A percentile compares a stretch with the other conserved stretches of the same genome.
phyloP scores from a whole-genome alignment of 495 filamentous ascomycete genomes.

The Jackrogersella multiformis region DNA sequence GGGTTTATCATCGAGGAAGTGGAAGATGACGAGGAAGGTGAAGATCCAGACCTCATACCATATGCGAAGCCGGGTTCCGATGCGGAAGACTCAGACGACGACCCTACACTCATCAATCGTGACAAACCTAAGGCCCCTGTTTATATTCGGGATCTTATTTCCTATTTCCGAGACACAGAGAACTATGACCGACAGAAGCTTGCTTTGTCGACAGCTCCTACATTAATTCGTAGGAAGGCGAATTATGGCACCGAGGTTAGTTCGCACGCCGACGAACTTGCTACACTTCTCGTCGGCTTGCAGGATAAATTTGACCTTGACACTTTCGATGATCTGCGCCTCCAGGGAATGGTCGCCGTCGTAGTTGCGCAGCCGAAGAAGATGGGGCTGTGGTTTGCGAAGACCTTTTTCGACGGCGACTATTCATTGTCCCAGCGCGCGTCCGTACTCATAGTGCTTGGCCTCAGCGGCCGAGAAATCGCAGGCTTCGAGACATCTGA shows the following conservation, averaged over 20 bases:
- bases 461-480: slow-evolving; percentile 85
- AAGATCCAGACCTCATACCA: slow-evolving; percentile 78
- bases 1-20: slow-evolving; percentile 76
- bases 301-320: slow-evolving; percentile 81
- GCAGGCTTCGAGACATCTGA: slow-evolving; percentile 78
- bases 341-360: slow-evolving; percentile 86
- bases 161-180: slow-evolving; percentile 80
- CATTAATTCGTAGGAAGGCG: slow-evolving; percentile 86
- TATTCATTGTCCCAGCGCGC: slow-evolving; percentile 86
- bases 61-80: slow-evolving; percentile 97
- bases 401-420: slow-evolving; percentile 89
- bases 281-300: slow-evolving; percentile 76
- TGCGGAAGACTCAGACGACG: slow-evolving; percentile 87
- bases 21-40: slow-evolving; percentile 60
- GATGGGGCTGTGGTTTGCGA: slow-evolving; percentile 85
- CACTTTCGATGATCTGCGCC: slow-evolving; percentile 76
- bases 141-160: slow-evolving; percentile 88
- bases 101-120: slow-evolving; percentile 83
- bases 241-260: slow-evolving; percentile 86
- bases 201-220: slow-evolving; percentile 76
- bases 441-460: slow-evolving; percentile 80
- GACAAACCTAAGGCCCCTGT: slow-evolving; percentile 87
- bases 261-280: slow-evolving; percentile 84
- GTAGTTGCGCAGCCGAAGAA: slow-evolving; percentile 76
- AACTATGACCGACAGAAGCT: slow-evolving; percentile 85